Evolutionary conservation across 495 filamentous ascomycete genomes (phyloP).

Genomic region (Penicillium bialowiezense): DNA sequence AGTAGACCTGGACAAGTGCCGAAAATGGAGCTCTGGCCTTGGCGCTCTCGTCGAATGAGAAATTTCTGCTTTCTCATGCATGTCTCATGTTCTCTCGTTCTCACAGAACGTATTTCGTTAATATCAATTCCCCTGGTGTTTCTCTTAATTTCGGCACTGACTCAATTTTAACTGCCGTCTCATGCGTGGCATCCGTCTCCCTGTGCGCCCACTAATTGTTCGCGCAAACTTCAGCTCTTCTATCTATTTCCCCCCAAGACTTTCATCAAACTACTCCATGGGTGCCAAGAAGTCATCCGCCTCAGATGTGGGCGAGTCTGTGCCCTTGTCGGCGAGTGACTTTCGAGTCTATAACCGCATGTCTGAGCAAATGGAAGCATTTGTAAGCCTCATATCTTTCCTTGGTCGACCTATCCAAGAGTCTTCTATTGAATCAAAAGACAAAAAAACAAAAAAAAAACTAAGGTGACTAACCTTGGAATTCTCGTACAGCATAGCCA

Average conservation of each 20-base stretch:
- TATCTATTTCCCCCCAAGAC: not conserved
- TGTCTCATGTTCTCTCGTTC: not conserved
- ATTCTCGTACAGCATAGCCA: constrained; percentile 68
- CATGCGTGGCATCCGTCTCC: constrained; percentile 14
- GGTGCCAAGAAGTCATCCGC: constrained; percentile 3
- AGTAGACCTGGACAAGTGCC: no score
- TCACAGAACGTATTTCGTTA: not conserved
- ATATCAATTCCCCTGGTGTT: no score
- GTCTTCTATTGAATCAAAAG: no score
- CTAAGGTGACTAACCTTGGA: no score
- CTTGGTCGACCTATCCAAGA: no score
- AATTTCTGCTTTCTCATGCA: constrained; percentile 22
- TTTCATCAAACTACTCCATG: constrained; percentile 6
- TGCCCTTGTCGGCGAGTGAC: constrained; percentile 50
- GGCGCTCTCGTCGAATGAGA: constrained; percentile 14
- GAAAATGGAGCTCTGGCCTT: not conserved
- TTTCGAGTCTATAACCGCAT: constrained; percentile 68
- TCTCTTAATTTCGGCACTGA: constrained; percentile 11
- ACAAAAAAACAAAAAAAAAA: no score
- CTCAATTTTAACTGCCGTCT: constrained; percentile 16
- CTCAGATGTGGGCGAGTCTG: not conserved
- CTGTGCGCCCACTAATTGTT: constrained; percentile 7
- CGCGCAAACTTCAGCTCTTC: constrained; percentile 1
- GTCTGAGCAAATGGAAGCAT: constrained; percentile 75
- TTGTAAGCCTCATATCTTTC: constrained; percentile 41